Conservation (phyloP, 306 rosid species). For the Leucaena leucocephala region DNA sequence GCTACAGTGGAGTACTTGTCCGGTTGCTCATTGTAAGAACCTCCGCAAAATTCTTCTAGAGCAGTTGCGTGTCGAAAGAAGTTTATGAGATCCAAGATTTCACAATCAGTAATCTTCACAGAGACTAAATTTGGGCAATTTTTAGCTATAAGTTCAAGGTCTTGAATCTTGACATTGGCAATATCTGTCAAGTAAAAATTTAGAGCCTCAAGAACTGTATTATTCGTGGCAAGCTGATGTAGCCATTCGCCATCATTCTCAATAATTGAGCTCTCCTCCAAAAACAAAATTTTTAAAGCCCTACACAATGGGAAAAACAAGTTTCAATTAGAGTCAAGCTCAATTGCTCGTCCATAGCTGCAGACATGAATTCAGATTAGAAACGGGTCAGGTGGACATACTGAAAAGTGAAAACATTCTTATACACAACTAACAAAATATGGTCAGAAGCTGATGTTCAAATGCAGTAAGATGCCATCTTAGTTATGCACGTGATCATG, state of each 20-base stretch:
- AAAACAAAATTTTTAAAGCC: slow-evolving; percentile 66
- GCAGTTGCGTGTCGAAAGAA: slow-evolving; percentile 67
- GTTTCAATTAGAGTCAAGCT: slow-evolving; percentile 2
- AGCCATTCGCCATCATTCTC: slow-evolving; percentile 83
- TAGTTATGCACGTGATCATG: neutral
- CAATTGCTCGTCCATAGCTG: neutral
- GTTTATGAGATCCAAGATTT: slow-evolving; percentile 63
- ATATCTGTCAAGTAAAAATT: slow-evolving; percentile 91
- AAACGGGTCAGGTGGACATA: slow-evolving; percentile 41
- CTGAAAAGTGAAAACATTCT: slow-evolving; percentile 31
- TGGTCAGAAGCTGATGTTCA: neutral
- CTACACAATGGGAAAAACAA: slow-evolving; percentile 47
- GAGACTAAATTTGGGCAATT: slow-evolving; percentile 78
- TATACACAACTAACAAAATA: neutral
- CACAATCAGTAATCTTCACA: slow-evolving; percentile 72
- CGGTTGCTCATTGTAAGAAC: slow-evolving; percentile 63
- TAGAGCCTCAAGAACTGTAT: slow-evolving; percentile 77
- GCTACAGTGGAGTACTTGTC: slow-evolving; percentile 56
- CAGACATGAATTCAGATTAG: slow-evolving; percentile 29
- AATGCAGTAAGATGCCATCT: slow-evolving; percentile 9
- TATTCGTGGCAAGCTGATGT: slow-evolving; percentile 80
- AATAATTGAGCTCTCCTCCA: slow-evolving; percentile 80
- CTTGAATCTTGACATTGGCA: slow-evolving; percentile 49
- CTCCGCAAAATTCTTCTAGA: slow-evolving; percentile 89
- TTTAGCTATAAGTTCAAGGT: slow-evolving; percentile 78